A percentile compares a stretch with the other conserved stretches of the same genome.
Conservation (phyloP, 2,329 filamentous ascomycete species). For the Elsinoe fawcettii region DNA sequence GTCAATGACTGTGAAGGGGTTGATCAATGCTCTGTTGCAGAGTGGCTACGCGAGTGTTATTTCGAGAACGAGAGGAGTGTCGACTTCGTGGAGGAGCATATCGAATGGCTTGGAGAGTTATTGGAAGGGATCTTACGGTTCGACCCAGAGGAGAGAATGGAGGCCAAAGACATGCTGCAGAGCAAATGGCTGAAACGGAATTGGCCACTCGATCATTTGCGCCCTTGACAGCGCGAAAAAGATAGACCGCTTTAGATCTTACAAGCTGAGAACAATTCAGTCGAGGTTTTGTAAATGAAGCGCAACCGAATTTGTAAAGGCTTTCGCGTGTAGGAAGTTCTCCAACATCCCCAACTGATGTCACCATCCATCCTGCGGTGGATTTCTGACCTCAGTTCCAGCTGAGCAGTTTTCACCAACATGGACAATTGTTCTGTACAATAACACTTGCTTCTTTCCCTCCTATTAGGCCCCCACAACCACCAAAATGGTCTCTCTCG, state of each 20-base stretch:
- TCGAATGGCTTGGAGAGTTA: constrained; percentile 8
- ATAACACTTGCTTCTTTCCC: neutral
- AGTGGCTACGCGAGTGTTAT: constrained; percentile 5
- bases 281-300: too few species aligned
- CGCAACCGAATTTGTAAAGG: too few species aligned
- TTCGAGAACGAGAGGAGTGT: neutral
- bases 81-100: constrained; percentile 1
- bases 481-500: constrained; percentile 8
- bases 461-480: neutral
- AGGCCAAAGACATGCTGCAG: neutral
- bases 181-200: constrained; percentile 4
- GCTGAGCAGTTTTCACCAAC: neutral
- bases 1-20: neutral
- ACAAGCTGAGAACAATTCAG: too few species aligned
- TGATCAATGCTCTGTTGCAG: neutral
- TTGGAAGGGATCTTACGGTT: neutral
- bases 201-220: neutral
- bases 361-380: neutral
- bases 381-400: neutral
- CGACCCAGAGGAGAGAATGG: neutral
- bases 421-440: neutral
- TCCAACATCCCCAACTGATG: constrained; percentile 2
- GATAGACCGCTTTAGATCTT: too few species aligned
- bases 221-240: too few species aligned
- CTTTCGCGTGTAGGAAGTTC: too few species aligned